A percentile compares a stretch with the other conserved stretches of the same genome.
These are phyloP conservation scores for Cystobasidium ongulense DNA, from an alignment of 768 basidiomycete genomes.

Conservation along the genomic window DNA sequence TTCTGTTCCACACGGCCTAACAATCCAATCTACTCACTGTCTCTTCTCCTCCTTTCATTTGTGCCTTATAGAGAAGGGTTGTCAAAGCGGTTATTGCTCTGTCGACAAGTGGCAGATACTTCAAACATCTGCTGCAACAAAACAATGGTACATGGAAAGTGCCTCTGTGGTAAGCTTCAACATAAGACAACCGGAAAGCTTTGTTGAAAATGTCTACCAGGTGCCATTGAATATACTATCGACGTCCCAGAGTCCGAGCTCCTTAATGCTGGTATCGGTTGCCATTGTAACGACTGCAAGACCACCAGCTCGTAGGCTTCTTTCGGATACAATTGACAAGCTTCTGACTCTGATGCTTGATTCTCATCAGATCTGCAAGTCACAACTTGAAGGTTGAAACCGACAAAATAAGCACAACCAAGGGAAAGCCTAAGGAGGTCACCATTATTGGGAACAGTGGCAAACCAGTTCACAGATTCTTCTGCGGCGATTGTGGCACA, in stretches of 20 bases:
- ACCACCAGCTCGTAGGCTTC: background rate
- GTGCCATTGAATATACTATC: conserved; percentile 10
- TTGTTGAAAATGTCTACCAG: background rate
- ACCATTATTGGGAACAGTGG: conserved; percentile 2
- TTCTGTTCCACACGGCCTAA: too few species aligned
- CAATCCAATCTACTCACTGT: too few species aligned
- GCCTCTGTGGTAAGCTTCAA: conserved; percentile 13
- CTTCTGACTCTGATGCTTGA: background rate
- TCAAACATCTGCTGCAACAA: conserved; percentile 40
- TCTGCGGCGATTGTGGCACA: conserved; percentile 29
- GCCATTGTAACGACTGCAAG: conserved; percentile 17
- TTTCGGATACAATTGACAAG: background rate
- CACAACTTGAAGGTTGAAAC: conserved; percentile 1
- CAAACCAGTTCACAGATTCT: conserved; percentile 23
- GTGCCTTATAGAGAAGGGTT: too few species aligned
- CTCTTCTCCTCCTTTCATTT: too few species aligned
- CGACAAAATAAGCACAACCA: background rate
- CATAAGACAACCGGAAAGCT: background rate
- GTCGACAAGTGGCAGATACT: background rate
- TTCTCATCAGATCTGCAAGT: background rate
- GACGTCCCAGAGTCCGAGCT: conserved; percentile 15
- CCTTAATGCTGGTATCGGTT: background rate
- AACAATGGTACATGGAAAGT: conserved; percentile 13
- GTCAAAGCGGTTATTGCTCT: too few species aligned
- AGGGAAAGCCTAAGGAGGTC: background rate